Evolutionary conservation across 1,284 basidiomycete genomes (phyloP).

Genomic region (Lentinus polychrous): DNA sequence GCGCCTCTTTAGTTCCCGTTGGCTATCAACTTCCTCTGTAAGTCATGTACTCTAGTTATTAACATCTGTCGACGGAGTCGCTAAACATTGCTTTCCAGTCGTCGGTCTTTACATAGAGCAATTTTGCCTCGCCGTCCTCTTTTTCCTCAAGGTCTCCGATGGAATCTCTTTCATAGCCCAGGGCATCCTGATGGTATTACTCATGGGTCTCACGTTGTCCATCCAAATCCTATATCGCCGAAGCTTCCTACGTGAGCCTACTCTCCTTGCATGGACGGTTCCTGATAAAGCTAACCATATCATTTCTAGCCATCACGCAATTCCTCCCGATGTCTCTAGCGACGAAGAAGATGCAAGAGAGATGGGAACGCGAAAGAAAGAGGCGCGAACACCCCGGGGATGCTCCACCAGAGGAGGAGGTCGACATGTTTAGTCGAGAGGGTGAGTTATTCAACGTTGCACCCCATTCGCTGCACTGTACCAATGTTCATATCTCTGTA

Average conservation of each 20-base stretch:
- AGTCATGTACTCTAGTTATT: constrained; percentile 11
- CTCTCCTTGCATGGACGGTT: constrained; percentile 36
- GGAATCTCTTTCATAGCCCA: constrained; percentile 38
- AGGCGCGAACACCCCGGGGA: constrained; percentile 15
- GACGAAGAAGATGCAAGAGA: constrained; percentile 40
- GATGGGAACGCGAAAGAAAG: constrained; percentile 26
- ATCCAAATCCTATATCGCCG: constrained; percentile 3
- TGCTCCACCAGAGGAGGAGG: constrained; percentile 23
- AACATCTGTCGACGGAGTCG: constrained; percentile 1
- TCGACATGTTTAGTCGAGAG: constrained; percentile 36
- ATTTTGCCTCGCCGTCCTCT: constrained; percentile 57
- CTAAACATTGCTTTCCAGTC: constrained; percentile 28
- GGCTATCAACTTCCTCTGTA: constrained; percentile 62
- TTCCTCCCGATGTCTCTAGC: constrained; percentile 60
- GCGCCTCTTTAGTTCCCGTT: constrained; percentile 70
- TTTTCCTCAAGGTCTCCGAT: constrained; percentile 49
- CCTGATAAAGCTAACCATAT: constrained; percentile 24
- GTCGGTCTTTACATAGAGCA: constrained; percentile 68
- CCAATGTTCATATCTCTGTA: constrained; percentile 1
- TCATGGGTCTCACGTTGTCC: constrained; percentile 44
- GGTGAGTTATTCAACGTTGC: constrained; percentile 23
- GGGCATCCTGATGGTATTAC: constrained; percentile 55
- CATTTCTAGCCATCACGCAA: constrained; percentile 36
- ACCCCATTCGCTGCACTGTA: not conserved
- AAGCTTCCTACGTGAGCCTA: constrained; percentile 6